Evolutionary conservation across 2,329 filamentous ascomycete species (phyloP).

Genomic region (Microcyclospora pomicola): DNA sequence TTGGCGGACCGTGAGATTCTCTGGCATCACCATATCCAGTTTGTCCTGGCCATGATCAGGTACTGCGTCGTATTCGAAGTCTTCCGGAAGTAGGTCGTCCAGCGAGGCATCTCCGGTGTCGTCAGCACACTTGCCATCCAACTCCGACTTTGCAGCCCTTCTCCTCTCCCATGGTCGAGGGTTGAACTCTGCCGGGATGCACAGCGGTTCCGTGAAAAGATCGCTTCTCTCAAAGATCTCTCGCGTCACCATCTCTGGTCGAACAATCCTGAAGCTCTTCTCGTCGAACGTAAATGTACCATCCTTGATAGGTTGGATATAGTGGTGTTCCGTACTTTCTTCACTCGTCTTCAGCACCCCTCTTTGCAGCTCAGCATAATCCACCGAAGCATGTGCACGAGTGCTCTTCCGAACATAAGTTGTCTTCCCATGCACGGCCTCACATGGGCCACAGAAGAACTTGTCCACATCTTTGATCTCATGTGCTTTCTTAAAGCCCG

Average conservation of each 20-base stretch:
- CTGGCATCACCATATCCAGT: slow-evolving; percentile 54
- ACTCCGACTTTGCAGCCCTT: not conserved
- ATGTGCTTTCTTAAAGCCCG: slow-evolving; percentile 49
- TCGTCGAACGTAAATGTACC: slow-evolving; percentile 46
- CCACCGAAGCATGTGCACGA: slow-evolving; percentile 50
- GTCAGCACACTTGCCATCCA: not conserved
- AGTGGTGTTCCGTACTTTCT: slow-evolving; percentile 52
- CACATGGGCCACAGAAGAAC: slow-evolving; percentile 49
- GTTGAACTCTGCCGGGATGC: slow-evolving; percentile 50
- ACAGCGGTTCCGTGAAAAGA: slow-evolving; percentile 52
- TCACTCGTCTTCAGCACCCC: slow-evolving; percentile 51
- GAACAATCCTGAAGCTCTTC: slow-evolving; percentile 50
- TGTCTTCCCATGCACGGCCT: slow-evolving; percentile 46
- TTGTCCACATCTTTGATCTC: slow-evolving; percentile 55
- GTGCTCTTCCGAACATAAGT: slow-evolving; percentile 54
- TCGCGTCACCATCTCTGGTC: slow-evolving; percentile 47
- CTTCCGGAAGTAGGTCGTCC: slow-evolving; percentile 18
- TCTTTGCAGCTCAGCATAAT: slow-evolving; percentile 54
- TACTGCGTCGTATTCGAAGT: slow-evolving; percentile 36
- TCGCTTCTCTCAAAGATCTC: slow-evolving; percentile 50
- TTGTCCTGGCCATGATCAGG: slow-evolving; percentile 49
- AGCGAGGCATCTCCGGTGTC: slow-evolving; percentile 13
- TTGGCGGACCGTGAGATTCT: slow-evolving; percentile 47
- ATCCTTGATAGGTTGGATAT: slow-evolving; percentile 53
- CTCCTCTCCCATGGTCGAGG: slow-evolving; percentile 31